Percentiles rank a stretch among this genome's conserved stretches.
phyloP scores from a whole-genome alignment of 2,329 filamentous ascomycete species.

The Fusarium sp. region DNA sequence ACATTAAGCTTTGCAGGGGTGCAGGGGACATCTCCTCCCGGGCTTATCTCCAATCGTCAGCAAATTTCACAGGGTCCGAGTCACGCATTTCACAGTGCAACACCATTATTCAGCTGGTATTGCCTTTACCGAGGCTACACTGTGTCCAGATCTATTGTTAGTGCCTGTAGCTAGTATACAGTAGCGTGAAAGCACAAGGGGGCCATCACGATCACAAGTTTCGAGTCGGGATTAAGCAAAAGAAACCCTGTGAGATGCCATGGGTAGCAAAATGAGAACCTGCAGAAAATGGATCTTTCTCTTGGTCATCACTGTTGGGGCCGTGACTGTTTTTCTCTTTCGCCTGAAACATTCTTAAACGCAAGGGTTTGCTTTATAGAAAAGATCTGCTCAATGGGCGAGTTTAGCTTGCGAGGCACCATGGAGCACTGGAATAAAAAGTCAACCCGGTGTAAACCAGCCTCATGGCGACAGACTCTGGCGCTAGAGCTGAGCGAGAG shows the following conservation, averaged over 20 bases:
- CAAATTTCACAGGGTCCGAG: not conserved
- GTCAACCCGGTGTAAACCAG: not conserved
- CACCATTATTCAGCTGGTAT: not conserved
- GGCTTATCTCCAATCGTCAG: not conserved
- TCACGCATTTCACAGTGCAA: not conserved
- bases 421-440: too few relatives aligned
- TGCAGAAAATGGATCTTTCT: not conserved
- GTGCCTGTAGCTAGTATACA: not conserved
- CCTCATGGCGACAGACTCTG: not conserved
- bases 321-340: too few relatives aligned
- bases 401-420: not conserved
- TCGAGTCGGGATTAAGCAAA: not conserved
- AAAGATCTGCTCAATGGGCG: not conserved
- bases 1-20: not conserved
- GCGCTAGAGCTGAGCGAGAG: not conserved
- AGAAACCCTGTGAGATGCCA: not conserved
- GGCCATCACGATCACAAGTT: not conserved
- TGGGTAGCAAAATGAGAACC: not conserved
- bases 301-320: not conserved
- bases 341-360: not conserved
- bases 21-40: not conserved
- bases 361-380: not conserved
- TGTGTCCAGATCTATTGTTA: constrained; percentile 1
- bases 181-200: not conserved
- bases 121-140: not conserved